Evolutionary conservation across 352 stramenopile genomes (phyloP).

Genomic region (Globisporangium megalacanthum): DNA sequence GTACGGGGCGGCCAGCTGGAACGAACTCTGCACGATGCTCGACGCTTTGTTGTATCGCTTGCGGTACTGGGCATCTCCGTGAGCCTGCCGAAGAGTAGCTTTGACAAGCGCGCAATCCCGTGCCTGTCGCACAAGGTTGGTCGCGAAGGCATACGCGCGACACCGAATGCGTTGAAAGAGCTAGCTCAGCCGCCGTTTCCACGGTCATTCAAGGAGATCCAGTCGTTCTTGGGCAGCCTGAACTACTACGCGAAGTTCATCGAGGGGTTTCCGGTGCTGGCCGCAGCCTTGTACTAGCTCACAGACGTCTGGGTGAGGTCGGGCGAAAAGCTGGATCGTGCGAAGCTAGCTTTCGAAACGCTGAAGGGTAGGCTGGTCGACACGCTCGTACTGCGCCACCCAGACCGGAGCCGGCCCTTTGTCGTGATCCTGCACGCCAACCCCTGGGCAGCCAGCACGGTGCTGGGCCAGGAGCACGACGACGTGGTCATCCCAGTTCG

Average conservation of each 20-base stretch:
- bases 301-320: constrained; percentile 8
- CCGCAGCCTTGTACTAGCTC: constrained; percentile 12
- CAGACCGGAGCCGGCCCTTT: constrained; percentile 5
- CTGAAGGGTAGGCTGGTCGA: constrained; percentile 11
- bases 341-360: constrained; percentile 4
- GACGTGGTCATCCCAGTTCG: constrained; percentile 9
- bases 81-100: constrained; percentile 20
- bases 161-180: constrained; percentile 7
- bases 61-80: constrained; percentile 18
- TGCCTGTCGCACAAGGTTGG: constrained; percentile 17
- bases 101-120: constrained; percentile 6
- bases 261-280: constrained; percentile 16
- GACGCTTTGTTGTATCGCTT: constrained; percentile 10
- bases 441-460: constrained; percentile 14
- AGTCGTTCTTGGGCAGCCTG: constrained; percentile 14
- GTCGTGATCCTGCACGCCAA: constrained; percentile 18
- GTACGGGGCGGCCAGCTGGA: not conserved
- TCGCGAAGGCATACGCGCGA: constrained; percentile 5
- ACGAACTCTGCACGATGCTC: constrained; percentile 6
- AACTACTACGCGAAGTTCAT: constrained; percentile 28
- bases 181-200: constrained; percentile 10
- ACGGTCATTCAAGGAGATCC: constrained; percentile 12
- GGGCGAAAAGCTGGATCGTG: not conserved
- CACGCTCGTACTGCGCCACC: constrained; percentile 12
- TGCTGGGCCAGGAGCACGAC: no score